Base-by-base conservation (phyloP, 116 monocot genomes). In the Zostera marina region DNA sequence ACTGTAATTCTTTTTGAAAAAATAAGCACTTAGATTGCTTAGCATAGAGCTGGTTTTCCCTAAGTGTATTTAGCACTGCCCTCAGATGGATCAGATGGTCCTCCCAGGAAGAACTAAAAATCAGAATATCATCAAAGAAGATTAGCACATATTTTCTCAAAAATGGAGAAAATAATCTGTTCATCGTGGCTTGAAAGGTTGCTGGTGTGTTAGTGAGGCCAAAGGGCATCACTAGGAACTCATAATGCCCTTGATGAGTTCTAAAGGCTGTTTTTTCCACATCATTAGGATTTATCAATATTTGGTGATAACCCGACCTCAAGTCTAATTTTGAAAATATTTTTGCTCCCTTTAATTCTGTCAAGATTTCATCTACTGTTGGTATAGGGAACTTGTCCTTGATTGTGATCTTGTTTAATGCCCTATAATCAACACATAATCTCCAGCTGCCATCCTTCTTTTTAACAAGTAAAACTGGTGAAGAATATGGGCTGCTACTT, bases 61-160 rank as follows among this genome's bases (percentile, higher is more conserved):
- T n/a, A n/a, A n/a, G n/a, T n/a, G 32, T 49, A 1, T 11, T 0
- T 1, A 62, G 15, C 1, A 25, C 22, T 46, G 13, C 0, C 12
- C 38, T 8, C n/a, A 48, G 3, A 24, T 62, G 62, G 0, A 3
- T 6, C 2, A 62, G 11, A 24, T 62, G 62, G 12, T 11, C 23
- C 0, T 26, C 2, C 62, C 14, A 22, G 1, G 47, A n/a, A 0
- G 0, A 14, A 5, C 0, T 47, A 45, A 47, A 62, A n/a, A 49
- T 16, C 1, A 62, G 22, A 14, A 62, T 62, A 26, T 62, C 47
- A 12, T 47, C 25, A 60, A 60, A 60, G 60, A 60, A 60, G 3
- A 60, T 21, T 10, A 60, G 1, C 22, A 45, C 45, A 22, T 23
- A 60, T 9, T 43, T 13, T 2, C 22, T 6, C 3, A 60, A 10